These are phyloP conservation scores for Ganoderma sinense DNA, from an alignment of 1,284 basidiomycete species.

Conservation along the genomic window DNA sequence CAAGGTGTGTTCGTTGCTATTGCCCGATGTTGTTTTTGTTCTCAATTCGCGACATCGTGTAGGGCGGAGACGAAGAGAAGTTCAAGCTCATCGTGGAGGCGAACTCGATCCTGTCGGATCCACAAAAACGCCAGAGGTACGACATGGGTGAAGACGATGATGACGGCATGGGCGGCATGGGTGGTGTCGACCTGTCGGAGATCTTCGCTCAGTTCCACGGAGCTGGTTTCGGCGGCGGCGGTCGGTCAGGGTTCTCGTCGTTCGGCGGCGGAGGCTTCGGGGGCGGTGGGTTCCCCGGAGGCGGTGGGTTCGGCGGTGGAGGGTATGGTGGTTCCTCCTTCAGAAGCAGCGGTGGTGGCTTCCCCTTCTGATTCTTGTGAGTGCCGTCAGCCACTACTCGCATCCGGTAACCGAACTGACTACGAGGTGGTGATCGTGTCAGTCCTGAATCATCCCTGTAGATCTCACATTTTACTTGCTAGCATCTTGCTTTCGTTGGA, in stretches of 20 bases:
- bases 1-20: constrained; percentile 47
- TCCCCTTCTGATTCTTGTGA: background rate
- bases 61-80: constrained; percentile 86
- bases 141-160: constrained; percentile 83
- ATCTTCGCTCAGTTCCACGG: constrained; percentile 70
- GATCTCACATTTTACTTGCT: constrained; percentile 1
- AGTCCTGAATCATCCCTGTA: background rate
- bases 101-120: constrained; percentile 78
- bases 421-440: background rate
- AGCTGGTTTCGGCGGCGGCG: constrained; percentile 16
- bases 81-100: constrained; percentile 87
- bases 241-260: constrained; percentile 31
- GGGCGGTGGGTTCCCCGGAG: constrained; percentile 13
- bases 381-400: too few relatives aligned
- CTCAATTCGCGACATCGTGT: constrained; percentile 7
- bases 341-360: constrained; percentile 10
- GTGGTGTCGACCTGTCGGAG: constrained; percentile 62
- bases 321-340: constrained; percentile 17
- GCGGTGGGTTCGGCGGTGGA: constrained; percentile 15
- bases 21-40: background rate
- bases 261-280: constrained; percentile 30
- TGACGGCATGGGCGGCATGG: constrained; percentile 53
- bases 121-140: constrained; percentile 71
- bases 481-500: constrained; percentile 7
- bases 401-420: background rate